Conservation (phyloP, 2,329 filamentous ascomycete species). For the Apiospora aurea region DNA sequence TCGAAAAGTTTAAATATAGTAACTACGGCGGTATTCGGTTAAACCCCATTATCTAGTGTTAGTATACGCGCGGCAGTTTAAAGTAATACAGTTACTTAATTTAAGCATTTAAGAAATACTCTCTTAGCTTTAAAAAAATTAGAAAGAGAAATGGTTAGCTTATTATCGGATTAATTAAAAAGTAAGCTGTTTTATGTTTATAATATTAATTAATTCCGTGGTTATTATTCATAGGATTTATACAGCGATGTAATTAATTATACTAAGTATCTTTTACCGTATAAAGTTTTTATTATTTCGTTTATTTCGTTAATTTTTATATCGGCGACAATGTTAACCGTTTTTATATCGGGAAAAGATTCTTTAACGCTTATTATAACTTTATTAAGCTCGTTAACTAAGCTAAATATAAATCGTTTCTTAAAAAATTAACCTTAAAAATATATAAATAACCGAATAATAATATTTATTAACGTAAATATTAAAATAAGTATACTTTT, state of each 20-base stretch:
- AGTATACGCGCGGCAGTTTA: background rate
- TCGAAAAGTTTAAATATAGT: background rate
- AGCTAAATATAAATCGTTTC: background rate
- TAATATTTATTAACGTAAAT: background rate
- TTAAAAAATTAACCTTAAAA: background rate
- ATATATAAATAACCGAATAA: constrained; percentile 1
- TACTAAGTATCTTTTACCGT: background rate
- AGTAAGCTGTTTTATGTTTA: constrained; percentile 2
- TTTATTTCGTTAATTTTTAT: constrained; percentile 8
- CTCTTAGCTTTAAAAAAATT: background rate
- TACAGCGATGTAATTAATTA: constrained; percentile 1
- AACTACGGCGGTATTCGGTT: background rate
- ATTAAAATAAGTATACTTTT: background rate
- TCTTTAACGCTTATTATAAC: constrained; percentile 1
- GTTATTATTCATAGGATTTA: constrained; percentile 1
- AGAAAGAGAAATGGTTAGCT: constrained; percentile 5
- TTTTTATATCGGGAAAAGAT: background rate
- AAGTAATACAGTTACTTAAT: constrained; percentile 5
- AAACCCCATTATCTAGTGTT: constrained; percentile 1
- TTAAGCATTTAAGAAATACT: background rate
- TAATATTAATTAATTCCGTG: constrained; percentile 10
- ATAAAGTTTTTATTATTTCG: background rate
- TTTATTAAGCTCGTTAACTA: constrained; percentile 3
- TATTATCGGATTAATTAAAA: background rate
- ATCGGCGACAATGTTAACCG: background rate